Base-by-base conservation (phyloP, 768 basidiomycete species). In the Hygrocybe punicea region DNA sequence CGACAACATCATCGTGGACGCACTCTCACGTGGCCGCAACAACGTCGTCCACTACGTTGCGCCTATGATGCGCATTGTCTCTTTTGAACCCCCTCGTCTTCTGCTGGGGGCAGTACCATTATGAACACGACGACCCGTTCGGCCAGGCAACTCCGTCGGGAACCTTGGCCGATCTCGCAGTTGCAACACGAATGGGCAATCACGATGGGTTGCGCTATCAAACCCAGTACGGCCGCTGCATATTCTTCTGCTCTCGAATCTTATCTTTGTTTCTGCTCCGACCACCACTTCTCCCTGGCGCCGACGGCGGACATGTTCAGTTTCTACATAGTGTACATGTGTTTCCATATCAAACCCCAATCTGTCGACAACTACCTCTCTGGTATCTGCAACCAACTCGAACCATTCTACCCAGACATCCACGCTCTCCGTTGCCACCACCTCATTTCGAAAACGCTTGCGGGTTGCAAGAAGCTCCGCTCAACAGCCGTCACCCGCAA, bases 261-360 rank as follows among this genome's bases (percentile, higher is more conserved):
- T 2, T 79, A 78, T 40, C 23, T 77, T 9, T 59, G 64, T 0
- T 78, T 79, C 59, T 65, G 67, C 37, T 24, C 56, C 0, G 1
- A 58, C 0, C 76, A 79, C 52, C 6, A 66, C 2, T 76, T 13
- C 66, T 74, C 4, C 19, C 74, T 11, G 64, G n/a, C 74, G 0
- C 78, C 77, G 0, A 76, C 75, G 1, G 53, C 60, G 1, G 70
- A 78, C 47, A 76, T 75, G 0, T 61, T 80, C 2, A 67, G 66
- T 8, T 70, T 73, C 21, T 79, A 58, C 57, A 61, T 64, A 3
- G 67, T 70, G 1, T 78, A 62, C 60, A 75, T 73, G 68, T 71
- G 55, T 3, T 60, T 64, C 29, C 69, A 74, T 55, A 76, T 79
- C 47, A 62, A 71, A 36, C 67, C 29, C 29, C 29, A 29, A 8